Evolutionary conservation across 495 filamentous ascomycete species (phyloP).

Genomic region (Podospora bellae-mahoneyi): DNA sequence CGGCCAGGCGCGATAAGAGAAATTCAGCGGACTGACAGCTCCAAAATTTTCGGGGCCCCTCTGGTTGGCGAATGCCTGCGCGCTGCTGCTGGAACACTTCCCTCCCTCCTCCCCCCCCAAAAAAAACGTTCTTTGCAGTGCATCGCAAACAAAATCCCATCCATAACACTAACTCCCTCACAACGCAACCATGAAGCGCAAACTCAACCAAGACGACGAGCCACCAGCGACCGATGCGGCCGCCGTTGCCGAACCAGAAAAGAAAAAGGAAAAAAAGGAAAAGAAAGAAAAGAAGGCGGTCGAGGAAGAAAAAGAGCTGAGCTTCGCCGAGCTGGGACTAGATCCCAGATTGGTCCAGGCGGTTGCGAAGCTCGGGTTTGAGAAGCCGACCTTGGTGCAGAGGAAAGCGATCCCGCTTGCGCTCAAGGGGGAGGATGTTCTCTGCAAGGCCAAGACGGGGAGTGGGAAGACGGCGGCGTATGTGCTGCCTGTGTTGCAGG

Average conservation of each 20-base stretch:
- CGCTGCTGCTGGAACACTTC: background rate
- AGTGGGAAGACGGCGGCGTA: constrained; percentile 98
- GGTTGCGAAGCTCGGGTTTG: constrained; percentile 77
- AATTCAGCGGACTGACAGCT: constrained; percentile 5
- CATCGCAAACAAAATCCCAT: background rate
- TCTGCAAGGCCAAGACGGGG: constrained; percentile 87
- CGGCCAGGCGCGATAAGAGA: constrained; percentile 12
- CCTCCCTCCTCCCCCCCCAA: background rate
- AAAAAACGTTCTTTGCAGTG: background rate
- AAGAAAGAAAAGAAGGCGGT: background rate
- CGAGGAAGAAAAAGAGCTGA: constrained; percentile 23
- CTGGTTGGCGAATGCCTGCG: background rate
- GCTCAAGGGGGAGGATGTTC: constrained; percentile 84
- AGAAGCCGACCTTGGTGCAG: constrained; percentile 81
- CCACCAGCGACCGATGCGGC: constrained; percentile 29
- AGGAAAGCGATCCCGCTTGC: constrained; percentile 82
- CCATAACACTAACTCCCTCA: background rate
- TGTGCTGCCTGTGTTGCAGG: constrained; percentile 80
- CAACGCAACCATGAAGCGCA: constrained; percentile 49
- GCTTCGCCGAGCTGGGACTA: constrained; percentile 62
- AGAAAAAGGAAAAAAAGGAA: constrained; percentile 15
- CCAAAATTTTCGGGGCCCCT: constrained; percentile 8
- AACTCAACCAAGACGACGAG: constrained; percentile 48
- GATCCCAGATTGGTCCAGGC: constrained; percentile 84
- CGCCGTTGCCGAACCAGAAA: constrained; percentile 3